These are phyloP conservation scores for Gilbertella persicaria DNA, from an alignment of 371 early-diverging fungal species.

Conservation along the genomic window DNA sequence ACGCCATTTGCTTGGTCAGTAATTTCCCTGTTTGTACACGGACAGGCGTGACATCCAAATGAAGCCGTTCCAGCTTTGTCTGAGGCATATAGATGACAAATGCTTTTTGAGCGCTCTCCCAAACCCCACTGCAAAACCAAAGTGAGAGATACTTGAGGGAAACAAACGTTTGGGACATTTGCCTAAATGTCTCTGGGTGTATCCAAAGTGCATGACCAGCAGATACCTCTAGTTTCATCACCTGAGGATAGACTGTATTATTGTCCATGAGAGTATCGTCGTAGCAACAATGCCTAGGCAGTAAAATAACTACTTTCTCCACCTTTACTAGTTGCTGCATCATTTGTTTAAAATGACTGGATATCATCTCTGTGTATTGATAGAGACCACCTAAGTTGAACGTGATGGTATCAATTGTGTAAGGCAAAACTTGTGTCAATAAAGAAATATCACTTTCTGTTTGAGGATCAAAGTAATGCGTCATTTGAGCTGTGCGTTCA, in stretches of 20 bases:
- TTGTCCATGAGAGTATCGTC: background rate
- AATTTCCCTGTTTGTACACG: conserved; percentile 3
- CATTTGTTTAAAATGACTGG: background rate
- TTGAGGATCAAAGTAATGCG: background rate
- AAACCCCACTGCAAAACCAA: conserved; percentile 5
- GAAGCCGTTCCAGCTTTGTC: background rate
- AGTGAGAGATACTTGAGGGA: conserved; percentile 4
- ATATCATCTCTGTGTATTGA: background rate
- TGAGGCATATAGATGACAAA: conserved; percentile 1
- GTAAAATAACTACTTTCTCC: background rate
- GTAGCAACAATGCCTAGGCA: background rate
- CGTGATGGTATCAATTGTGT: background rate
- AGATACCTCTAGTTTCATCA: background rate
- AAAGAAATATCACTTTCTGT: background rate
- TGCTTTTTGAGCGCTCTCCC: background rate
- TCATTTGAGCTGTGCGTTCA: conserved; percentile 1
- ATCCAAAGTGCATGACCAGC: conserved; percentile 6
- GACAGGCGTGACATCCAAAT: conserved; percentile 13
- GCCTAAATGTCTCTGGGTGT: background rate
- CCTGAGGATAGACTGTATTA: background rate
- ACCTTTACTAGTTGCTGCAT: background rate
- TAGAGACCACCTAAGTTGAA: background rate
- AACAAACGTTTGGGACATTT: background rate
- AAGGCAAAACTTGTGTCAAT: background rate
- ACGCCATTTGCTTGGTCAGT: background rate